Evolutionary conservation across 176 grass and related monocot genomes (phyloP).

Genomic region (Triticum timopheevii): DNA sequence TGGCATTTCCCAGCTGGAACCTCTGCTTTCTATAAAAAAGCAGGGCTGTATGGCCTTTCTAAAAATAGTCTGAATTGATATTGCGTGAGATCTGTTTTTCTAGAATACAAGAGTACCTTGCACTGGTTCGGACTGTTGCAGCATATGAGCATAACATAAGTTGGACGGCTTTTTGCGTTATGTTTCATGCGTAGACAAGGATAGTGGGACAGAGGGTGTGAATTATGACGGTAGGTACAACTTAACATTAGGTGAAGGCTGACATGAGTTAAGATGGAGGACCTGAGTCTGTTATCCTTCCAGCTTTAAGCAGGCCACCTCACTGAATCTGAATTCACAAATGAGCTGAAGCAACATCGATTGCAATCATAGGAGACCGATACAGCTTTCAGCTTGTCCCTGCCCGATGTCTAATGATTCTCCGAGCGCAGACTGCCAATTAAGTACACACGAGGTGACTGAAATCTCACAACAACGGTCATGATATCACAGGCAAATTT

Average conservation of each 20-base stretch:
- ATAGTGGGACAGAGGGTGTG: neutral
- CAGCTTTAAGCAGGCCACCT: neutral
- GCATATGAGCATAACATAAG: neutral
- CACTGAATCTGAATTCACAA: slow-evolving; percentile 2
- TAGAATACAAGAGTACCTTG: neutral
- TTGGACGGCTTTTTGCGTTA: neutral
- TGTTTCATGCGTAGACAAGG: neutral
- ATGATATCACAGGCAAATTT: neutral
- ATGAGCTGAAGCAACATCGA: slow-evolving; percentile 26
- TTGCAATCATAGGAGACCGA: neutral
- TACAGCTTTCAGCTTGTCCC: neutral
- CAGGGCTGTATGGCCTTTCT: too few species aligned
- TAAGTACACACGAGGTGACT: neutral
- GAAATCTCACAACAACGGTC: neutral
- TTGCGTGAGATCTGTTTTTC: neutral
- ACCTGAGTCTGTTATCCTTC: neutral
- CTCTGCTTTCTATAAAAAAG: too few species aligned
- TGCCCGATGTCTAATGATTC: neutral
- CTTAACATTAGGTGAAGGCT: neutral
- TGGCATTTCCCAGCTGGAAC: too few species aligned
- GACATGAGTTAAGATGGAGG: neutral
- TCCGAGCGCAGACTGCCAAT: neutral
- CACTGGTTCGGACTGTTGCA: neutral
- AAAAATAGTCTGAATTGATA: too few species aligned
- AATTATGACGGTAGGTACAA: slow-evolving; percentile 6